Percentiles rank a stretch among this genome's conserved stretches.
Conservation (phyloP, 768 basidiomycete species). For the Termitomyces sp. region DNA sequence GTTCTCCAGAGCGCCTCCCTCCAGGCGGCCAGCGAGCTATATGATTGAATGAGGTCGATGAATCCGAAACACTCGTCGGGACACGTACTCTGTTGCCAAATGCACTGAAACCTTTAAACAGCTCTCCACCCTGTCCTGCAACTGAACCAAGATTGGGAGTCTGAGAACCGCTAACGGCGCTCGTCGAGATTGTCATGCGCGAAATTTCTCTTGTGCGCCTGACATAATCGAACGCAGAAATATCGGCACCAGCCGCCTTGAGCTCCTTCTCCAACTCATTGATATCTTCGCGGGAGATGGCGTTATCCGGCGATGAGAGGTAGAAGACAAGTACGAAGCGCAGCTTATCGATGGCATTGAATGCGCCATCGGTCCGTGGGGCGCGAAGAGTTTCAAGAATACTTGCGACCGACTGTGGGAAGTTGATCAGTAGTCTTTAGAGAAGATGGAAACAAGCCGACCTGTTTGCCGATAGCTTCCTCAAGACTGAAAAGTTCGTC, state of each 20-base stretch:
- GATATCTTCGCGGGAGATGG: constrained; percentile 83
- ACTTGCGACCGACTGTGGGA: constrained; percentile 57
- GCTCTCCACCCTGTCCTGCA: constrained; percentile 70
- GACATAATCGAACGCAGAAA: constrained; percentile 87
- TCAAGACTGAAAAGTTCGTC: constrained; percentile 98
- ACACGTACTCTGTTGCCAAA: constrained; percentile 76
- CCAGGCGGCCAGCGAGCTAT: constrained; percentile 87
- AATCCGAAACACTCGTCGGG: neutral
- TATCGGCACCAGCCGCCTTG: constrained; percentile 74
- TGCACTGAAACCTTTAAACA: constrained; percentile 92
- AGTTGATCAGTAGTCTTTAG: neutral
- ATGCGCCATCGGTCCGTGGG: constrained; percentile 55
- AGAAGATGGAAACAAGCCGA: constrained; percentile 20
- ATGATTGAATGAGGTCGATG: neutral
- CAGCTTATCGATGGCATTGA: constrained; percentile 80
- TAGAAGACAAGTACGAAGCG: constrained; percentile 95
- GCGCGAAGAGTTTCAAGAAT: constrained; percentile 87
- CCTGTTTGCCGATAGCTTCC: constrained; percentile 86
- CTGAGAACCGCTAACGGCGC: constrained; percentile 47
- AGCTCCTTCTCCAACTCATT: constrained; percentile 84
- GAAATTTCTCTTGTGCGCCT: constrained; percentile 88
- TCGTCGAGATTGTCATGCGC: constrained; percentile 76
- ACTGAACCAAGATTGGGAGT: constrained; percentile 63
- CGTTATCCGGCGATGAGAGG: constrained; percentile 77
- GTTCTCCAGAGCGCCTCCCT: constrained; percentile 96